phyloP scores from a whole-genome alignment of 176 grass and related monocot species.

The Carex myosuroides region DNA sequence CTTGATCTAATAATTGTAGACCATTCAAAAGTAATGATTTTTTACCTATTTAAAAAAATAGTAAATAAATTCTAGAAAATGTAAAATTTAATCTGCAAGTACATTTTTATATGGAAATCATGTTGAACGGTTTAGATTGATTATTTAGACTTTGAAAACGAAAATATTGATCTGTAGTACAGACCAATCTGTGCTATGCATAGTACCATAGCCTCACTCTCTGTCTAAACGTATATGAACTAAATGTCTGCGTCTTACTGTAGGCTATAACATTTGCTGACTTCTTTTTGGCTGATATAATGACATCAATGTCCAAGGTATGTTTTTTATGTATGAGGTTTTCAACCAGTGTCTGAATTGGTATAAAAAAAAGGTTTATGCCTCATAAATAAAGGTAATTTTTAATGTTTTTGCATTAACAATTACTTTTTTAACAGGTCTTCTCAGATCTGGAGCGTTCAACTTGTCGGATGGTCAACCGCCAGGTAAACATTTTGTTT shows the following conservation, averaged over 20 bases:
- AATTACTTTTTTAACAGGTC: slow-evolving; percentile 56
- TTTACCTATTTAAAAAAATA: too few species aligned
- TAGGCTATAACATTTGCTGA: slow-evolving; percentile 96
- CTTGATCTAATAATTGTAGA: too few species aligned
- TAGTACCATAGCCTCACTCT: background rate
- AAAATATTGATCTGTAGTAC: too few species aligned
- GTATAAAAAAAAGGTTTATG: slow-evolving; percentile 1
- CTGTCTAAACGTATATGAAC: slow-evolving; percentile 1
- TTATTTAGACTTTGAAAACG: too few species aligned
- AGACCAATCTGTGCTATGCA: too few species aligned
- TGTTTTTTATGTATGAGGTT: slow-evolving; percentile 12
- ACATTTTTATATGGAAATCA: too few species aligned
- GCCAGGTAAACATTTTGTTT: slow-evolving; percentile 52
- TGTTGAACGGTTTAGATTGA: too few species aligned
- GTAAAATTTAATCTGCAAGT: too few species aligned
- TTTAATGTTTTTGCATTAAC: background rate
- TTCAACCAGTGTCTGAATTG: background rate
- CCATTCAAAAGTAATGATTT: too few species aligned
- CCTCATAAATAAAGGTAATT: background rate
- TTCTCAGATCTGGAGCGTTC: slow-evolving; percentile 99
- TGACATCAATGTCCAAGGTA: slow-evolving; percentile 99
- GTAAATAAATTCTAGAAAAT: too few species aligned
- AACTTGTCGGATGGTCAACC: slow-evolving; percentile 89
- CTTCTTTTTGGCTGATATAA: slow-evolving; percentile 99
- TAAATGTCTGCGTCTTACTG: slow-evolving; percentile 16